Conservation (phyloP, 106 monocot species). For the Dactylorhiza incarnata region DNA sequence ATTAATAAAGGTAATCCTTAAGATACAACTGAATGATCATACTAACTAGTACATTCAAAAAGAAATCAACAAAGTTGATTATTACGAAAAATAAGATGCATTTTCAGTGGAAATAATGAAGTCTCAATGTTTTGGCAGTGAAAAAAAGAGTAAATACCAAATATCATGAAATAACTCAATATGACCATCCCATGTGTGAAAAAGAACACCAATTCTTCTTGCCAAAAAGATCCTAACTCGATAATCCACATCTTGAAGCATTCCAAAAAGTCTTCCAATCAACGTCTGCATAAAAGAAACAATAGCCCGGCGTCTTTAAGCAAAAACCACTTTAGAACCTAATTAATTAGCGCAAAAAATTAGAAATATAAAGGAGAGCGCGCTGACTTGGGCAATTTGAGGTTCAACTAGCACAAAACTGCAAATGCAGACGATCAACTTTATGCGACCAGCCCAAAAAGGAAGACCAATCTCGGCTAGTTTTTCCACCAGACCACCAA, state of each 20-base stretch:
- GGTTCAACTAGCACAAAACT: slow-evolving; percentile 70
- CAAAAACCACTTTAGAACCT: neutral
- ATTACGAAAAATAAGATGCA: neutral
- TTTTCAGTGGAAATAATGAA: neutral
- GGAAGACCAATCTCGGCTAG: slow-evolving; percentile 42
- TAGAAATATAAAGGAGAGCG: neutral
- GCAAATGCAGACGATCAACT: slow-evolving; percentile 73
- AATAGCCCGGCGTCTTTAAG: slow-evolving; percentile 1
- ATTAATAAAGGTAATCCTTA: neutral
- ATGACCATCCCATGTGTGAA: slow-evolving; percentile 97
- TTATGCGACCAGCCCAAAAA: slow-evolving; percentile 61
- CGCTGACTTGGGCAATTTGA: slow-evolving; percentile 57
- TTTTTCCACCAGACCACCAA: slow-evolving; percentile 43
- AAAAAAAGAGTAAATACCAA: slow-evolving; percentile 37
- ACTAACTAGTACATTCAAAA: neutral
- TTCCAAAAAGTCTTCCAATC: slow-evolving; percentile 59
- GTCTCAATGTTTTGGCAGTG: neutral
- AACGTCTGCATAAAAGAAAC: slow-evolving; percentile 34
- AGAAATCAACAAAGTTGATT: neutral
- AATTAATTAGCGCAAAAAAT: neutral
- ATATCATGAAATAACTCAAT: slow-evolving; percentile 83
- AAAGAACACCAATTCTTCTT: slow-evolving; percentile 62
- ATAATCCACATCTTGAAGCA: slow-evolving; percentile 89
- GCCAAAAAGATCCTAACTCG: slow-evolving; percentile 81
- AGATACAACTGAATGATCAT: neutral